These are phyloP conservation scores for Brassica nigra DNA, from an alignment of 345 rosid genomes.

Conservation along the genomic window DNA sequence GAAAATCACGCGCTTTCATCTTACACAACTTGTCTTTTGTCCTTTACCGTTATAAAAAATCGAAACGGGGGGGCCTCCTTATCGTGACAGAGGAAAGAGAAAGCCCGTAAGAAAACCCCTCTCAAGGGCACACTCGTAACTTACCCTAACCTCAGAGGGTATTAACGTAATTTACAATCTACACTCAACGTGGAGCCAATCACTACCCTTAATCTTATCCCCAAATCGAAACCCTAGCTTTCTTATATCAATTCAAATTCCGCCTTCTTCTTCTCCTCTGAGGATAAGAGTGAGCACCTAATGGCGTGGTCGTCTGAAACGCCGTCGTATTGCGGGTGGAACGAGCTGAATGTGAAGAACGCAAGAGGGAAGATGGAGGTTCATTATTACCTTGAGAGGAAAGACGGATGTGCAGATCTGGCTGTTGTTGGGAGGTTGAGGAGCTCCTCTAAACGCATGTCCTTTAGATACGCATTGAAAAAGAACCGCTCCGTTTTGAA, in stretches of 20 bases:
- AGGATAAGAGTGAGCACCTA: not conserved
- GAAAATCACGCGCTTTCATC: slow-evolving; percentile 49
- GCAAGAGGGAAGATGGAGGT: slow-evolving; percentile 61
- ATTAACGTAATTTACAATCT: slow-evolving; percentile 38
- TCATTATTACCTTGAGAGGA: slow-evolving; percentile 62
- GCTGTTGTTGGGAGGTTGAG: slow-evolving; percentile 70
- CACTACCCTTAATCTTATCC: slow-evolving; percentile 57
- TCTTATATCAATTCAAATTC: slow-evolving; percentile 10
- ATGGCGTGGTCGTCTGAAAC: slow-evolving; percentile 40
- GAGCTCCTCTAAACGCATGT: slow-evolving; percentile 54
- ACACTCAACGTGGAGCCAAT: slow-evolving; percentile 46
- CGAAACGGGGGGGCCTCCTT: not conserved
- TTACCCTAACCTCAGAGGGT: not conserved
- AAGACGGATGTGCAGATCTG: slow-evolving; percentile 62
- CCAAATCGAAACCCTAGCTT: slow-evolving; percentile 54
- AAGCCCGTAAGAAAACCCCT: not conserved
- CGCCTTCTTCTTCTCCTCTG: not conserved
- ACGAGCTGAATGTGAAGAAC: slow-evolving; percentile 56
- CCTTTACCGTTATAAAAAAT: slow-evolving; percentile 8
- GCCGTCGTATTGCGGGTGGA: slow-evolving; percentile 68
- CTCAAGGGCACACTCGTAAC: not conserved
- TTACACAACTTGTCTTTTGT: slow-evolving; percentile 48
- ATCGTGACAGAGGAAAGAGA: slow-evolving; percentile 28
- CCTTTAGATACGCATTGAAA: slow-evolving; percentile 49
- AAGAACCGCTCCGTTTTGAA: slow-evolving; percentile 38